A percentile compares a stretch with the other conserved stretches of the same genome.
Evolutionary conservation across 2,329 filamentous ascomycete genomes (phyloP).

Genomic region (Aspergillus amoenus): DNA sequence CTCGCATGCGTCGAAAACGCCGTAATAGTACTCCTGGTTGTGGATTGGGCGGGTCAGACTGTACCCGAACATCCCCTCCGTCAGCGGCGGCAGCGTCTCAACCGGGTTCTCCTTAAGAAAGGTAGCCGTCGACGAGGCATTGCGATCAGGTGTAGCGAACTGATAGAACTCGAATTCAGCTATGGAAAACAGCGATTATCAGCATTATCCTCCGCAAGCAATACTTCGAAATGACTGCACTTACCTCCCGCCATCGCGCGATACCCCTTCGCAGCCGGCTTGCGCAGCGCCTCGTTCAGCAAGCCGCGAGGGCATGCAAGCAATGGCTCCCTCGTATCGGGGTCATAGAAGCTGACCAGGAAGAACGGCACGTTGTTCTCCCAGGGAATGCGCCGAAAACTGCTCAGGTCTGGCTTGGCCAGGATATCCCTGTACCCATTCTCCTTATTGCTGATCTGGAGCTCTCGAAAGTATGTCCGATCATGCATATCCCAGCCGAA

Average conservation of each 20-base stretch:
- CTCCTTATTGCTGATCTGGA: constrained; percentile 83
- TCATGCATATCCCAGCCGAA: constrained; percentile 99
- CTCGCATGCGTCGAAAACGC: constrained; percentile 76
- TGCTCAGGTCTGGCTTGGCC: constrained; percentile 74
- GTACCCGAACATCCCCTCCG: constrained; percentile 96
- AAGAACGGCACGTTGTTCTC: constrained; percentile 85
- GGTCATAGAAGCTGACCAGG: constrained; percentile 78
- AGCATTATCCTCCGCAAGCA: neutral
- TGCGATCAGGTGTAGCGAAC: constrained; percentile 71
- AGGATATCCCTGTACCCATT: constrained; percentile 88
- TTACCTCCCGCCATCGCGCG: constrained; percentile 86
- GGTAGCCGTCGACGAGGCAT: constrained; percentile 67
- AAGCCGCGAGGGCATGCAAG: constrained; percentile 78
- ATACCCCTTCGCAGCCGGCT: constrained; percentile 67
- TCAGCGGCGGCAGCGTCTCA: constrained; percentile 72
- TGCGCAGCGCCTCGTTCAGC: constrained; percentile 66
- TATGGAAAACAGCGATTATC: constrained; percentile 38
- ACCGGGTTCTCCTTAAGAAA: constrained; percentile 74
- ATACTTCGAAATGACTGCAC: constrained; percentile 27
- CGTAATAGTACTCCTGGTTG: constrained; percentile 91
- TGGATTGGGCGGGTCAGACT: constrained; percentile 82
- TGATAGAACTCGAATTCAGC: constrained; percentile 96
- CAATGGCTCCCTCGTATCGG: constrained; percentile 69
- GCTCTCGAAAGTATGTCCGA: constrained; percentile 79
- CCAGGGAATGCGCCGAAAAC: constrained; percentile 85